Evolutionary conservation across 2,329 filamentous ascomycete species (phyloP), one percentile per base, ranked within the genome.

Genomic region (Xylariales sp.): DNA sequence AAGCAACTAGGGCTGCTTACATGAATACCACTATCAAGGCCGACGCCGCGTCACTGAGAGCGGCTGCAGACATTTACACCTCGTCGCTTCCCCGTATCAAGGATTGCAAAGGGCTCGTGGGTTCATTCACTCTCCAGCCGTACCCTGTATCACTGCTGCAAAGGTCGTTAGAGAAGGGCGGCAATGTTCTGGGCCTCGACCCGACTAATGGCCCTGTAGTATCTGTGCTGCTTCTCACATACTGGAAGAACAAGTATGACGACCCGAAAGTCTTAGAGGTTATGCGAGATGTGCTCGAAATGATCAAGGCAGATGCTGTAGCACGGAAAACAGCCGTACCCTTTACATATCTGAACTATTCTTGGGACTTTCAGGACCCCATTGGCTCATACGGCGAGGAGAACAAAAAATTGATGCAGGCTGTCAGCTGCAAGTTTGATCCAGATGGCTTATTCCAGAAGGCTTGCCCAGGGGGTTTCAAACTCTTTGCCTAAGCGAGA

Each of bases 61-160:
- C 37, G 13, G 15, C 29, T 29, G 29, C 24, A 1, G 17, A 31
- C 3, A 38, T 32, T 18, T 38, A 19, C 14, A 23, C 11, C 17
- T 14, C 19, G 14, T 5, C 14, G 6, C 18, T 38, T 2, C 28
- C 30, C 4, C 16, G 16, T 4, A 29, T 38, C 15, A 38, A 24
- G 6, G 11, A 19, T 7, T 21, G 21, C 3, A 29, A 29, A 0
- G 36, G 29, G 3, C 20, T 38, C 14, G 28, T 38, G 10, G 13
- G 21, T 31, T 10, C 33, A 16, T 33, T 36, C 13, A 23, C 33
- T 8, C 25, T 35, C 7, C 38, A 40, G 13, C 17, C 29, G 5
- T 17, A 10, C 21, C 16, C 29, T 12, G 10, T 37, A 5, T 20
- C 34, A 3, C 24, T 17, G 15, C 28, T 36, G 14, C 25, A 28